Evolutionary conservation across 139 green algal species (phyloP).

Genomic region (Spirogloea muscicola): DNA sequence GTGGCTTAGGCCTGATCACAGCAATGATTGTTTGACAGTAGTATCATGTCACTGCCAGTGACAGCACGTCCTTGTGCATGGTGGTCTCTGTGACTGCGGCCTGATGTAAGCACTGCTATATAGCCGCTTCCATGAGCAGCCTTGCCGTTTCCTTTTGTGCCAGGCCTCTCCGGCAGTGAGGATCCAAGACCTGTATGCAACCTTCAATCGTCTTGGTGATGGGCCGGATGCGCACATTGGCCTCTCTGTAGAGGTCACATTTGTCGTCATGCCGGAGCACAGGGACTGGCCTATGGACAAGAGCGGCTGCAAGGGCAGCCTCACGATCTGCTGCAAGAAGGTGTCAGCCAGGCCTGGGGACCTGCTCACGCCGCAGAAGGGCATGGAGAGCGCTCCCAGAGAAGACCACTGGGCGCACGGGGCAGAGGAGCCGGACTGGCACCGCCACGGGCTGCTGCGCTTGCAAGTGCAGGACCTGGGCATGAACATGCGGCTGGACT

Average conservation of each 20-base stretch:
- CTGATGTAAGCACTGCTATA: not conserved
- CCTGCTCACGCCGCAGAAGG: no score
- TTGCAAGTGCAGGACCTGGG: not conserved
- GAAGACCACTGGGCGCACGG: not conserved
- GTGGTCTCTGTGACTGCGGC: not conserved
- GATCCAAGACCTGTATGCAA: slow-evolving; percentile 5
- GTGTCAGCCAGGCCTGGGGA: not conserved
- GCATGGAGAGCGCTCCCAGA: not conserved
- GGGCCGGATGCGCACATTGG: not conserved
- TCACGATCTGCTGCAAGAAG: not conserved
- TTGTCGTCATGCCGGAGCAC: slow-evolving; percentile 13
- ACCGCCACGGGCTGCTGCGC: no score
- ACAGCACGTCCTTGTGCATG: not conserved
- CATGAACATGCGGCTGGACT: not conserved
- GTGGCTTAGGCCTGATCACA: not conserved
- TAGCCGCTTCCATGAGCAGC: not conserved
- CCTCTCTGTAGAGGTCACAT: not conserved
- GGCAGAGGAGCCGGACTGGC: not conserved
- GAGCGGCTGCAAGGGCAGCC: not conserved
- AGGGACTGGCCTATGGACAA: slow-evolving; percentile 21
- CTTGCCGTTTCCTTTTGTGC: not conserved
- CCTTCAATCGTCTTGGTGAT: not conserved
- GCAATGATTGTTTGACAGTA: no score
- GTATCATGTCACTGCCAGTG: not conserved
- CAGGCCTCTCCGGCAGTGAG: slow-evolving; percentile 20